A percentile compares a stretch with the other conserved stretches of the same genome.
Evolutionary conservation across 345 rosid genomes (phyloP).

Genomic region (Salix purpurea): DNA sequence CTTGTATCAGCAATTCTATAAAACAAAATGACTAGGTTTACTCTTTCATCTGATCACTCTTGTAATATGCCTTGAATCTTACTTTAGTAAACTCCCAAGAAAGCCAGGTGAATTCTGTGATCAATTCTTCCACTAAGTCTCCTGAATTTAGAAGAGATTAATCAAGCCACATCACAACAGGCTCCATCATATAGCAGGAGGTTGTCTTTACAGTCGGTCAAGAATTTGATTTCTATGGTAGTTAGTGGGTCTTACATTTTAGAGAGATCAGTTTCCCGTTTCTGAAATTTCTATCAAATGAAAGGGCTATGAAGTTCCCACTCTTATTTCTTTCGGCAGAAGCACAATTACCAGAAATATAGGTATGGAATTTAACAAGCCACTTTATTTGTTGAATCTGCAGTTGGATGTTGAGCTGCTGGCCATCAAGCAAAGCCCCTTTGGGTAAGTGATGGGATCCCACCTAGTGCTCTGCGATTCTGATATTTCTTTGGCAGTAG

Average conservation of each 20-base stretch:
- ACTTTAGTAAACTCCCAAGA: no score
- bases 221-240: no score
- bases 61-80: no score
- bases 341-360: no score
- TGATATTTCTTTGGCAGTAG: background rate
- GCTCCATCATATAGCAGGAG: no score
- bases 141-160: no score
- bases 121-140: no score
- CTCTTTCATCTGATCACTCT: no score
- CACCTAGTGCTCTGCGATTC: background rate
- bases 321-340: background rate
- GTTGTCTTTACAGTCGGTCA: no score
- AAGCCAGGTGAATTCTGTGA: no score
- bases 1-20: background rate
- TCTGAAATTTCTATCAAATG: background rate
- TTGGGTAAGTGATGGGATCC: constrained; percentile 50
- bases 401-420: constrained; percentile 86
- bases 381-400: constrained; percentile 16
- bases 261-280: background rate
- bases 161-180: no score
- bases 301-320: background rate
- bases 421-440: constrained; percentile 83
- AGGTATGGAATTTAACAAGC: background rate
- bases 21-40: no score
- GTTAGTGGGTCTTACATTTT: background rate